Conservation (phyloP, 495 filamentous ascomycete species). For the Penicillium malachiteum region DNA sequence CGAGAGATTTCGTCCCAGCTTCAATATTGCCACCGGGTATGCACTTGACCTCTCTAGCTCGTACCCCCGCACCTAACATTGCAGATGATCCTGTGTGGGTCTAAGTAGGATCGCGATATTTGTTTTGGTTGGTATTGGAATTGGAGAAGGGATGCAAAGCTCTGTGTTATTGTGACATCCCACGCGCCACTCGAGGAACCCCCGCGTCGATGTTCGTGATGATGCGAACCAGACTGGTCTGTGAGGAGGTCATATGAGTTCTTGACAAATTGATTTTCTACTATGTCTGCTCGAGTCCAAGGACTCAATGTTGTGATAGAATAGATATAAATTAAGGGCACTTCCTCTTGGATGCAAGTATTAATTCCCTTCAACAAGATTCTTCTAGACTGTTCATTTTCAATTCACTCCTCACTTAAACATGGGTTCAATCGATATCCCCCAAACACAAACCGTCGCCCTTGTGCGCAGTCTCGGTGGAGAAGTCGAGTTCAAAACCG, state of each 20-base stretch:
- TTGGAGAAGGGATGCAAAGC: background rate
- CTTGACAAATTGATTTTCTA: too few relatives aligned
- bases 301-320: background rate
- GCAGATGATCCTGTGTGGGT: too few relatives aligned
- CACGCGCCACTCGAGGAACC: background rate
- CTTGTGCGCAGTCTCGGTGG: constrained; percentile 45
- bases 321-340: background rate
- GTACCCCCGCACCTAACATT: background rate
- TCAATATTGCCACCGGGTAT: too few relatives aligned
- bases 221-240: background rate
- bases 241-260: background rate
- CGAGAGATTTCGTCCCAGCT: background rate
- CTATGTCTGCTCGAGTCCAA: too few relatives aligned
- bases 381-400: background rate
- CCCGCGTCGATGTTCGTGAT: background rate
- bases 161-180: background rate
- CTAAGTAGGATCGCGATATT: too few relatives aligned
- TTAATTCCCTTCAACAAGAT: background rate
- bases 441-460: constrained; percentile 45
- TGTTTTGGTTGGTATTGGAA: background rate
- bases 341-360: background rate
- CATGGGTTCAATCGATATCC: constrained; percentile 30
- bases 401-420: constrained; percentile 2
- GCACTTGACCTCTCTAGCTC: background rate
- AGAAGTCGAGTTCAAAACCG: constrained; percentile 41